Percentiles rank a stretch among this genome's conserved stretches.
These are phyloP conservation scores for Ogataea paraovalis DNA, from an alignment of 805 yeast species.

Conservation along the genomic window DNA sequence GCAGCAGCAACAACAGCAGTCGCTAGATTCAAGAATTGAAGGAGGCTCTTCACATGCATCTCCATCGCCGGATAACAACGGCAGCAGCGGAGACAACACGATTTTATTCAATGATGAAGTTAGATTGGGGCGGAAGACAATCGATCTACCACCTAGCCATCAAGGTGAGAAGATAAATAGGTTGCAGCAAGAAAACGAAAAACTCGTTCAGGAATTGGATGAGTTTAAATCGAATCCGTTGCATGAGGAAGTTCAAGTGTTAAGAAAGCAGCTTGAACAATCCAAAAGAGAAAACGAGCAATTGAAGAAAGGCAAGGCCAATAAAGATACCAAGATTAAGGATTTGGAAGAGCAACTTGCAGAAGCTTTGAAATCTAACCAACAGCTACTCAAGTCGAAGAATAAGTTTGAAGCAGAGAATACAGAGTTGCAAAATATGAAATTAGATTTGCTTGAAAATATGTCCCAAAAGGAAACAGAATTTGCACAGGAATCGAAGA, in stretches of 20 bases:
- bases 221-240: constrained; percentile 12
- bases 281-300: constrained; percentile 14
- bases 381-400: constrained; percentile 8
- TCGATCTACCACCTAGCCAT: constrained; percentile 28
- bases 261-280: constrained; percentile 15
- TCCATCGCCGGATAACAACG: constrained; percentile 6
- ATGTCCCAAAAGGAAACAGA: constrained; percentile 64
- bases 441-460: constrained; percentile 62
- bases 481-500: constrained; percentile 48
- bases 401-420: constrained; percentile 12
- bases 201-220: constrained; percentile 12
- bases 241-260: constrained; percentile 10
- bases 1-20: background rate
- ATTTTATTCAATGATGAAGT: constrained; percentile 18
- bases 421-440: constrained; percentile 37
- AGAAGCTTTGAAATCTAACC: constrained; percentile 7
- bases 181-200: constrained; percentile 23
- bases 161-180: constrained; percentile 21
- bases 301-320: constrained; percentile 13
- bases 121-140: constrained; percentile 20
- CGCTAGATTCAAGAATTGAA: too few species aligned
- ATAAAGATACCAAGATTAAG: constrained; percentile 13
- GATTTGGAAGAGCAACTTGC: constrained; percentile 9
- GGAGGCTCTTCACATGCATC: background rate
- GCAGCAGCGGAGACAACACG: constrained; percentile 10